Evolutionary conservation across 2,329 filamentous ascomycete genomes (phyloP).

Genomic region (Dichotomopilus funicola): DNA sequence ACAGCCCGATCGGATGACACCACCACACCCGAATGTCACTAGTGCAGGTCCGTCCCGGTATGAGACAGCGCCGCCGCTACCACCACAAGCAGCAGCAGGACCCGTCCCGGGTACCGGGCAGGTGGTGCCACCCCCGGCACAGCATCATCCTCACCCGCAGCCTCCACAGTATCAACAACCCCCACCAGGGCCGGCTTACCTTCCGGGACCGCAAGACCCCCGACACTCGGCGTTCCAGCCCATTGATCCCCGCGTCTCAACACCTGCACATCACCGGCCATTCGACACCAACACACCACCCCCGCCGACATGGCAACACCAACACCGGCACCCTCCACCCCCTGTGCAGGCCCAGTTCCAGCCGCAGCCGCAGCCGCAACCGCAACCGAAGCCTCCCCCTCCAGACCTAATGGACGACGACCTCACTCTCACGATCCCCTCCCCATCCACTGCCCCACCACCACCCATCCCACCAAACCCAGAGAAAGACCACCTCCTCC

Average conservation of each 20-base stretch:
- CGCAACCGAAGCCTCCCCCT: conserved; percentile 35
- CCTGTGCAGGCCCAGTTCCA: conserved; percentile 4
- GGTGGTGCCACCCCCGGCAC: conserved; percentile 11
- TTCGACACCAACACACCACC: conserved; percentile 9
- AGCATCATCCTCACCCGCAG: conserved; percentile 14
- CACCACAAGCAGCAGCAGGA: conserved; percentile 27
- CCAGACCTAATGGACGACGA: conserved; percentile 54
- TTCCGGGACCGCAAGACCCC: conserved; percentile 16
- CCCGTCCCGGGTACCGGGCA: conserved; percentile 6
- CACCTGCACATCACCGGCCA: conserved; percentile 11
- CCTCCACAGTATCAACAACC: conserved; percentile 24
- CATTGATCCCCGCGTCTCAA: conserved; percentile 13
- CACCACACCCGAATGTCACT: conserved; percentile 9
- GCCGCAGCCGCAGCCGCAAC: conserved; percentile 27
- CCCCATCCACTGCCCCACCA: conserved; percentile 49
- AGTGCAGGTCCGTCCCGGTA: conserved; percentile 35
- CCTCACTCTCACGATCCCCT: conserved; percentile 44
- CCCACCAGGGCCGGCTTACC: conserved; percentile 16
- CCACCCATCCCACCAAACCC: conserved; percentile 93
- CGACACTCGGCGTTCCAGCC: conserved; percentile 8
- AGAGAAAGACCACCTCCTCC: conserved; percentile 82
- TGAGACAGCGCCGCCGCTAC: conserved; percentile 42
- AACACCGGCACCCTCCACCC: background rate
- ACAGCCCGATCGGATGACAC: conserved; percentile 2
- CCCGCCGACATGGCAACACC: conserved; percentile 23